Percentiles rank a stretch among this genome's conserved stretches.
phyloP scores from a whole-genome alignment of 768 basidiomycete species.

The Lentinula edodes region DNA sequence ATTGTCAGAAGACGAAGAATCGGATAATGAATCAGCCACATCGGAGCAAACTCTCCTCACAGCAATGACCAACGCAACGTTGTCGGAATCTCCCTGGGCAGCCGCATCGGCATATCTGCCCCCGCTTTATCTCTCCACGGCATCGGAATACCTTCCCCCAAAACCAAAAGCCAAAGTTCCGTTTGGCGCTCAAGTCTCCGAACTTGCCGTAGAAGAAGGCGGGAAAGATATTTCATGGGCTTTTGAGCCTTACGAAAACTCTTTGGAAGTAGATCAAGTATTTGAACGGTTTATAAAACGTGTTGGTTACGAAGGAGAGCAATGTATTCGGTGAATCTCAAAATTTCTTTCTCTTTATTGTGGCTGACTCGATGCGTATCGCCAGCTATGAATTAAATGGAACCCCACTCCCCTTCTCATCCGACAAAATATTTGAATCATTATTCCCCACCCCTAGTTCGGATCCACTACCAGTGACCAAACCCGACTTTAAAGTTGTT shows the following conservation, averaged over 20 bases:
- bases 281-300: constrained; percentile 83
- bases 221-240: constrained; percentile 50
- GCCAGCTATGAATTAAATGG: constrained; percentile 84
- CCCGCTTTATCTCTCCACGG: constrained; percentile 70
- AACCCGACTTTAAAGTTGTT: constrained; percentile 53
- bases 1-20: constrained; percentile 23
- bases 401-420: constrained; percentile 79
- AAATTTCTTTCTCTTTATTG: background rate
- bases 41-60: constrained; percentile 48
- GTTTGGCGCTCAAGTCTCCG: constrained; percentile 37
- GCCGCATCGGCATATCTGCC: constrained; percentile 54
- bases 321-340: constrained; percentile 74
- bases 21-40: constrained; percentile 28
- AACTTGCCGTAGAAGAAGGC: constrained; percentile 28
- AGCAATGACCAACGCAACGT: constrained; percentile 49
- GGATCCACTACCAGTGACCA: constrained; percentile 50
- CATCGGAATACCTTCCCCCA: constrained; percentile 65
- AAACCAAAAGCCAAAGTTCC: constrained; percentile 43
- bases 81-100: constrained; percentile 63
- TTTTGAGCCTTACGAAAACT: constrained; percentile 77
- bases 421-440: constrained; percentile 61
- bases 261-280: constrained; percentile 71
- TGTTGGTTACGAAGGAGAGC: constrained; percentile 64
- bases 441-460: constrained; percentile 61
- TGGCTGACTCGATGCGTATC: constrained; percentile 1